Evolutionary conservation across 2,329 filamentous ascomycete species (phyloP), one percentile per base, ranked within the genome.

Genomic region (Botrytis pseudocinerea): DNA sequence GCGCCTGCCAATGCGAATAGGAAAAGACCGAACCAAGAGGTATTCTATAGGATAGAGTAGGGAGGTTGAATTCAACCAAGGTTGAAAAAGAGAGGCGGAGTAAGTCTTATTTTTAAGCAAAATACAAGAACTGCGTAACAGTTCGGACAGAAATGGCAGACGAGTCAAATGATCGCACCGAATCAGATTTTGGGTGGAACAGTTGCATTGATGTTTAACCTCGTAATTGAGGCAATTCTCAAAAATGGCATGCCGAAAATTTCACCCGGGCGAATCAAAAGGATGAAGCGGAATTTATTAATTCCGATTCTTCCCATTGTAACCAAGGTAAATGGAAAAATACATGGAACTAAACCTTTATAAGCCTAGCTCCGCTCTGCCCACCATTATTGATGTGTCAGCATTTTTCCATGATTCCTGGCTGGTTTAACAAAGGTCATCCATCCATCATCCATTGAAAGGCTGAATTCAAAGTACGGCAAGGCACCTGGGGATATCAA

Each of bases 1-100:
- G 83, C 87, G 85, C 82, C 81, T 80, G 79, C 79, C 81, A 79
- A 83, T 82, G 81, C 80, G 80, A 77, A 71, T 51, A 35, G 73
- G 54, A 76, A 73, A 42, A 71, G 48, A 57, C 40, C 51, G 25
- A 72, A 68, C 51, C 54, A 25, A 60, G 28, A 59, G 18, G 62
- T n/a, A 8, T 68, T 44, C 25, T 59, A 38, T 54, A 46, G 32
- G 2, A 20, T 72, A n/a, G 51, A 44, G 38, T 22, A 72, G 46
- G 42, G 28, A 69, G 54, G 63, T 32, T 44, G 48, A 62, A 44
- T 46, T 59, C 32, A 68, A 68, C 38, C 48, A 65, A 38, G 22
- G 70, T 72, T 46, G 25, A 59, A 44, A 76, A 86, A 78, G 84
- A 85, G 82, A 78, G 84, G 84, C 83, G 83, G 84, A 85, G 83